Base-by-base conservation (phyloP, 305 asterid species). In the Ilex paraguariensis region DNA sequence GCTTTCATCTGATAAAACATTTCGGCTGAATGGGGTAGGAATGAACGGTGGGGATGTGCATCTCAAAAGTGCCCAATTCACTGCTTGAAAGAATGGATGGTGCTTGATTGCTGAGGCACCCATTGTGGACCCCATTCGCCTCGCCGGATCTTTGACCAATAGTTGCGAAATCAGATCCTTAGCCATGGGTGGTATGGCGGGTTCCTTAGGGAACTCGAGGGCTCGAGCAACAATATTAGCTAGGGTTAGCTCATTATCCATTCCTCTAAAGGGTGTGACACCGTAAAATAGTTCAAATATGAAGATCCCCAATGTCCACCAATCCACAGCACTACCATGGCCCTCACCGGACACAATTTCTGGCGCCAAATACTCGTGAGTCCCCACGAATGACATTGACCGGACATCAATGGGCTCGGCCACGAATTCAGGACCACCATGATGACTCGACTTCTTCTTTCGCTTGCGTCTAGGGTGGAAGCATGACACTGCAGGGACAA, bases 331-430 rank as follows among this genome's bases (percentile, higher is more conserved):
- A 57, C 95, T 90, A 7, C 97, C 97, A 45, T 90, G 97, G 0
- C 97, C 97, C 66, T 90, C 97, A 0, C 97, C 97, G 13, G 97
- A 90, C 54, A 90, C 95, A 13, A 90, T 90, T 85, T 90, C 97
- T 5, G 97, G 97, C 40, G 97, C 97, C 17, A 90, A 48, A 48
- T 90, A 90, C 86, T 87, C 97, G 54, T 90, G 97, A 31, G 97
- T 90, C 67, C 97, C 97, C 0, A 90, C 97, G 7, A 90, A 90
- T 0, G 97, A 90, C 95, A 90, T 87, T 0, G 97, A 90, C 16
- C 97, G 83, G 5, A 90, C 87, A 12, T 87, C 95, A 0, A 90
- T 60, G 0, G 97, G 97, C 79, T 90, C 97, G 5, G 97, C 95
- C 61, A 90, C 92, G 7, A 90, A 79, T 64, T 82, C 84, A 0